phyloP scores from a whole-genome alignment of 345 rosid species.

The Iberis pinnata region DNA sequence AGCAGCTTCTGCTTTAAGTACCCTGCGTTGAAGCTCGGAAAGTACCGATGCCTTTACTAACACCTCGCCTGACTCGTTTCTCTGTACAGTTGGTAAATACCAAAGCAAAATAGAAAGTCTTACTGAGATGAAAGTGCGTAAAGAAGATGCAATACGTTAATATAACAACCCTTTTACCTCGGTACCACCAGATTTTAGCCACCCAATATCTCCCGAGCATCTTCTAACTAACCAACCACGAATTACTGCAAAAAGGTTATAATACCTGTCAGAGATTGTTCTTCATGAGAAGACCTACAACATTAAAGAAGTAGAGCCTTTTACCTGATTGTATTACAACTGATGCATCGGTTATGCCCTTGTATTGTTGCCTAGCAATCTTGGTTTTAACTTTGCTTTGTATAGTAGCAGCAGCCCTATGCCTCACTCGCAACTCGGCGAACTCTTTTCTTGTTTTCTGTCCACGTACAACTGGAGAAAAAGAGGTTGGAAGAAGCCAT shows the following conservation, averaged over 20 bases:
- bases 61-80: constrained; percentile 65
- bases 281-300: neutral
- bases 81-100: constrained; percentile 34
- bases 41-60: constrained; percentile 84
- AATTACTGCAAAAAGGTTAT: constrained; percentile 43
- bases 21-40: constrained; percentile 82
- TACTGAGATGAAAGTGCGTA: constrained; percentile 7
- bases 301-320: neutral
- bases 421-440: constrained; percentile 49
- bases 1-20: constrained; percentile 86
- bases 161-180: constrained; percentile 39
- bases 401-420: constrained; percentile 77
- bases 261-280: neutral
- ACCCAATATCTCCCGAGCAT: constrained; percentile 74
- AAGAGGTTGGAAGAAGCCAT: constrained; percentile 17
- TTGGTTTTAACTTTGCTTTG: constrained; percentile 62
- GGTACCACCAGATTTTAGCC: constrained; percentile 42
- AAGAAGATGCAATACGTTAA: constrained; percentile 1
- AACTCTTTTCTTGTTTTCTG: constrained; percentile 66
- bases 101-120: neutral
- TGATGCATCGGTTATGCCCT: constrained; percentile 47
- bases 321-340: constrained; percentile 74
- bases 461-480: constrained; percentile 65
- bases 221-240: constrained; percentile 97
- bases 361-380: constrained; percentile 37